Percentiles rank a stretch among this genome's conserved stretches.
phyloP scores from a whole-genome alignment of 2,329 filamentous ascomycete genomes.

The Ilyonectria robusta region DNA sequence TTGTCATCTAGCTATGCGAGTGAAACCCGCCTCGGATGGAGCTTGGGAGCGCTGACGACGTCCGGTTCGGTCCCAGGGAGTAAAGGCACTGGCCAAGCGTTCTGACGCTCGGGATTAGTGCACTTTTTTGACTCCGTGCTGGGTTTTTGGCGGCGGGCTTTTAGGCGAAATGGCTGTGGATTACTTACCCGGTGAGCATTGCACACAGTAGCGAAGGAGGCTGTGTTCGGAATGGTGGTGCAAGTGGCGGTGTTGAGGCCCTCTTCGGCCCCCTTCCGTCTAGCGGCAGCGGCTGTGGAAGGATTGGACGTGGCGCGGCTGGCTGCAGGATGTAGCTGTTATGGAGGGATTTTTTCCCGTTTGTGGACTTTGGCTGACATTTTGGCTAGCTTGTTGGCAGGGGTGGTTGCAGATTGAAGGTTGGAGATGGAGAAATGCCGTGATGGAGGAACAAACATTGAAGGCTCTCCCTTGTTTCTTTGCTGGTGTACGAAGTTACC shows the following conservation, averaged over 20 bases:
- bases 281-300: conserved; percentile 4
- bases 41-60: not conserved
- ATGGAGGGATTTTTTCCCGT: not conserved
- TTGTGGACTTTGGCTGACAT: not conserved
- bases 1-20: not conserved
- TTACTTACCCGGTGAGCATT: not conserved
- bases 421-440: not conserved
- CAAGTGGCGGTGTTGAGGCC: conserved; percentile 6
- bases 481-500: not conserved
- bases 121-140: not conserved
- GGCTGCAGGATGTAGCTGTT: not conserved
- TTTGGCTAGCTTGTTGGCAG: not conserved
- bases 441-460: not conserved
- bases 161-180: not conserved
- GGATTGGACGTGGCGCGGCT: not conserved
- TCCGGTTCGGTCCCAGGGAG: not conserved
- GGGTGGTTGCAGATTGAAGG: not conserved
- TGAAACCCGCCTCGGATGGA: not conserved
- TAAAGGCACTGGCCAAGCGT: conserved; percentile 1
- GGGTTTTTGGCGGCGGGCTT: not conserved
- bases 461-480: not conserved
- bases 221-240: not conserved
- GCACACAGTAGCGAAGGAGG: not conserved
- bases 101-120: conserved; percentile 2
- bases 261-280: not conserved